Base-by-base conservation (phyloP, 208 protist genomes). In the Trypanosoma melophagium region DNA sequence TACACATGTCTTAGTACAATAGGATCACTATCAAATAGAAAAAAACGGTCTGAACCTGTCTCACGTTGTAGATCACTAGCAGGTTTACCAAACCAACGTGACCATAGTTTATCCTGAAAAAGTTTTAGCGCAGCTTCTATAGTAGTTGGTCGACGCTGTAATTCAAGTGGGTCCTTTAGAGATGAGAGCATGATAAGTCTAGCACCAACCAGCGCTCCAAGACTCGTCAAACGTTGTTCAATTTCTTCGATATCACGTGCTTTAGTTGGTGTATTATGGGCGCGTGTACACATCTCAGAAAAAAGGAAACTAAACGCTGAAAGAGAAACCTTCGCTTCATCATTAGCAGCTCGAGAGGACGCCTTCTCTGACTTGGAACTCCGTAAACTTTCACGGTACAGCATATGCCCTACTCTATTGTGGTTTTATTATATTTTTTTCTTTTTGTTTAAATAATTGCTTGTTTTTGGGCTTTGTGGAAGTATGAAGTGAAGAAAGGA, bases 231-330 rank as follows among this genome's bases (percentile, higher is more conserved):
- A 25, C 89, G 76, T 3, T 77, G 74, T 73, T 95, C 89, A 53
- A 90, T 85, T 69, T 93, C 86, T 63, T 91, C 84, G 12, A 95
- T 75, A 51, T 84, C 86, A 44, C 75, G 67, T 25, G 89, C 86
- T 55, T 93, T 92, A 0, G 76, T 79, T 0, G 89, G 89, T 59
- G 85, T 86, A 4, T 69, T 87, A 74, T 90, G 89, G 8, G 89
- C 89, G 40, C 84, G 80, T 9, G 84, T 81, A 66, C 89, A 95
- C 61, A 95, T 49, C 55, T 95, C 86, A 8, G 84, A 91, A 61
- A 95, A 95, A 19, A 95, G 80, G 60, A 91, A 95, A 68, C 84
- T 92, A 71, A 93, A 92, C 12, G 80, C 76, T 0, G 89, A 89
- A n/a, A 90, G 75, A 2, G 89, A 80, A 3, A 95, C 86, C 50